Evolutionary conservation across 2,329 filamentous ascomycete genomes (phyloP).

Genomic region (Dichotomopilus funicola): DNA sequence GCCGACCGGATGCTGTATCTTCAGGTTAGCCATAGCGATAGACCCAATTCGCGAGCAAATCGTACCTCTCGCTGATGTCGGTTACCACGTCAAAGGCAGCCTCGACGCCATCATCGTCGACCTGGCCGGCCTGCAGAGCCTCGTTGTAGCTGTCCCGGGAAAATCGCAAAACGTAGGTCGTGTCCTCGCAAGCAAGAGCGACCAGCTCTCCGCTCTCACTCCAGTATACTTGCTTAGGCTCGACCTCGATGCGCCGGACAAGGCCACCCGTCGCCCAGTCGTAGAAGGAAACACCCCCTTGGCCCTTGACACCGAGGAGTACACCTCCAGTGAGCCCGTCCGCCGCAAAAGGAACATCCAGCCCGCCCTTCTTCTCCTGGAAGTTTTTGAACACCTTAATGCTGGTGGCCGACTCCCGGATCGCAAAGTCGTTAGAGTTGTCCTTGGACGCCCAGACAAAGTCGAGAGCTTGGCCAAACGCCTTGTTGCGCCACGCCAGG

Average conservation of each 20-base stretch:
- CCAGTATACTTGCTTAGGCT: constrained; percentile 81
- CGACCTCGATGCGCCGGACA: constrained; percentile 84
- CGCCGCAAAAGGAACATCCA: constrained; percentile 92
- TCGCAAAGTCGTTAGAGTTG: constrained; percentile 97
- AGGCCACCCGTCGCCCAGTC: constrained; percentile 90
- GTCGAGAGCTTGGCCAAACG: constrained; percentile 89
- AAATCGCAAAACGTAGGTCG: constrained; percentile 89
- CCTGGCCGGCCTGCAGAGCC: constrained; percentile 71
- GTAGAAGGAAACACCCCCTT: constrained; percentile 91
- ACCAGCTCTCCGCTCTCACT: constrained; percentile 94
- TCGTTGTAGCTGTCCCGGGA: constrained; percentile 83
- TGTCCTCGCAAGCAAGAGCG: constrained; percentile 86
- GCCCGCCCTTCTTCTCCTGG: constrained; percentile 77
- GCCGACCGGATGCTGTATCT: constrained; percentile 71
- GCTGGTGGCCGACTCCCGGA: constrained; percentile 86
- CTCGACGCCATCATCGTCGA: constrained; percentile 89
- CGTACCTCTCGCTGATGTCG: constrained; percentile 82
- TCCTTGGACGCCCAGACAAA: constrained; percentile 97
- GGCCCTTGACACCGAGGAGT: constrained; percentile 87
- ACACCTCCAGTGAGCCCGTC: constrained; percentile 86
- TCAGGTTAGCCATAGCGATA: constrained; percentile 21
- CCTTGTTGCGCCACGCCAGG: constrained; percentile 93
- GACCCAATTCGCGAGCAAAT: background rate
- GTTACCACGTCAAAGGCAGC: constrained; percentile 94
- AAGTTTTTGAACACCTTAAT: constrained; percentile 99